Percentiles rank a stretch among this genome's conserved stretches.
phyloP scores from a whole-genome alignment of 805 yeast species.

The Candida boleticola region DNA sequence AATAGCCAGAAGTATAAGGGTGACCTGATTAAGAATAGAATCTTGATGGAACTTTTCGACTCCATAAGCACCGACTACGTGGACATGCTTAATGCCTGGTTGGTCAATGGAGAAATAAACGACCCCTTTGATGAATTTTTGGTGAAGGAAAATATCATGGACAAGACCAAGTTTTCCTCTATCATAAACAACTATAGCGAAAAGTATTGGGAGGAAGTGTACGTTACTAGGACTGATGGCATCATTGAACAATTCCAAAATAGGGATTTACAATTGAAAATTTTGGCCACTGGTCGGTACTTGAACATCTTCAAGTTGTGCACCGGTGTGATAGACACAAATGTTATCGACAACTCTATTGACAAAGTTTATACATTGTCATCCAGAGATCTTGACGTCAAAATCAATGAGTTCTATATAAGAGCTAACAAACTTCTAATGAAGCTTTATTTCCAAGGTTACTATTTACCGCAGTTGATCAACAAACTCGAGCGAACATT shows the following conservation, averaged over 20 bases:
- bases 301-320: constrained; percentile 69
- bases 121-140: constrained; percentile 86
- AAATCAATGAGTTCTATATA: constrained; percentile 58
- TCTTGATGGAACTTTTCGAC: constrained; percentile 53
- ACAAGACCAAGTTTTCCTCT: constrained; percentile 16
- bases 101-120: constrained; percentile 64
- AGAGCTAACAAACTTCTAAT: constrained; percentile 65
- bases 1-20: constrained; percentile 58
- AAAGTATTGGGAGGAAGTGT: constrained; percentile 73
- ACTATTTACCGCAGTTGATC: constrained; percentile 48
- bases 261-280: constrained; percentile 55
- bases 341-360: constrained; percentile 2
- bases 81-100: constrained; percentile 74
- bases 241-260: constrained; percentile 62
- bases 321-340: constrained; percentile 38
- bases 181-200: constrained; percentile 45
- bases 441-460: constrained; percentile 59
- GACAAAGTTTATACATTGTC: constrained; percentile 13
- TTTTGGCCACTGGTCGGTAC: constrained; percentile 81
- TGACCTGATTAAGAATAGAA: constrained; percentile 52
- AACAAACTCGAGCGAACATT: constrained; percentile 54
- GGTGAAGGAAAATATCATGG: constrained; percentile 43
- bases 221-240: constrained; percentile 71
- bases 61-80: constrained; percentile 64
- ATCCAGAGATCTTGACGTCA: constrained; percentile 49